Base-by-base conservation (phyloP, 2,329 filamentous ascomycete genomes). In the Penicillium sp. region DNA sequence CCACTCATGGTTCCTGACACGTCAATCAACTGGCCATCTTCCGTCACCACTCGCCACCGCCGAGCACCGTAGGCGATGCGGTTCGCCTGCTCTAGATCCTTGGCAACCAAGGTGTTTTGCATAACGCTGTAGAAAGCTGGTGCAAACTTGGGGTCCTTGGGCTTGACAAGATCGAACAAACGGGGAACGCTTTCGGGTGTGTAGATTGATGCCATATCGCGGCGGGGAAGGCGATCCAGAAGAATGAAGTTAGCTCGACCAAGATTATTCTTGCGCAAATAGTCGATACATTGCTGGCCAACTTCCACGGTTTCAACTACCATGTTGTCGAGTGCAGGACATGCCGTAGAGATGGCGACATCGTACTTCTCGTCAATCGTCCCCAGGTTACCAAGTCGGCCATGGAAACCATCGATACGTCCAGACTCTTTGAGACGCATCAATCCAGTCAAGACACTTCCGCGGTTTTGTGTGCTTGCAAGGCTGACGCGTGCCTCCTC, bases 1-100 rank as follows among this genome's bases (percentile, higher is more conserved):
- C 94, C 94, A 55, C 90, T 96, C 94, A 99, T 97, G 34, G 94
- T 97, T 80, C 94, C 94, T 1, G 93, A 97, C 71, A 95, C 95
- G 76, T 99, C 94, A 62, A 99, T 97, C 48, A 99, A 82, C 72
- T 97, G 92, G 45, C 94, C 94, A 57, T 92, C 91, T 2, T 99
- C 83, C 0, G 94, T 99, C 38, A 99, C 94, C 3, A 99, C 94
- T 61, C 94, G 87, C 94, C 94, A 99, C 72, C 94, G 81, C 77
- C 86, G 90, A 42, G 90, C 90, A 39, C 94, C 93, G 67, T 97
- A 99, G 7, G 94, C 94, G 61, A 99, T 97, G 43, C 94, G 87
- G 74, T 97, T 97, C 2, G 94, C 95, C 71, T 99, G 94, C n/a
- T 90, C 87, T 13, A 99, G 82, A 67, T 99, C 91, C 48, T 86